phyloP scores from a whole-genome alignment of 2,329 filamentous ascomycete genomes.

The Neopestalotiopsis clavispora region DNA sequence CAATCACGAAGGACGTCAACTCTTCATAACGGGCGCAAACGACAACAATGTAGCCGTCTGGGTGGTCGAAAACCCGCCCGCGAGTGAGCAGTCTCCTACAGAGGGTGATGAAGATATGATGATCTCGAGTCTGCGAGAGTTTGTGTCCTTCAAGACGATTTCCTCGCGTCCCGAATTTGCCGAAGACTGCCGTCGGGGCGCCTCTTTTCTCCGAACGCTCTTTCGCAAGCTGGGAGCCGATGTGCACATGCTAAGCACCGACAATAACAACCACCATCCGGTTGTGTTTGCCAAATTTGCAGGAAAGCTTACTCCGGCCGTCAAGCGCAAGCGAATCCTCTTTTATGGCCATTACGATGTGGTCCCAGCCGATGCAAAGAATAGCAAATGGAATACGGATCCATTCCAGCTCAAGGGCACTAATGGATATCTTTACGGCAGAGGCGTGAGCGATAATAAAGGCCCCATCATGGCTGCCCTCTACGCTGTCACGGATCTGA shows the following conservation, averaged over 20 bases:
- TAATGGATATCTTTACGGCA: slow-evolving; percentile 92
- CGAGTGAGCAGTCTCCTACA: slow-evolving; percentile 37
- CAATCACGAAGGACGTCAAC: slow-evolving; percentile 70
- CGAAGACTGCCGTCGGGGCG: slow-evolving; percentile 90
- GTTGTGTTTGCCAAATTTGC: slow-evolving; percentile 91
- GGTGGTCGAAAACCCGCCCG: slow-evolving; percentile 65
- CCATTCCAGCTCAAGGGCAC: slow-evolving; percentile 89
- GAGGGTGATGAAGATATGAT: slow-evolving; percentile 58
- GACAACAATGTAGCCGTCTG: slow-evolving; percentile 89
- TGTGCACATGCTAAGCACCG: slow-evolving; percentile 87
- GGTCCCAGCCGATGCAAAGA: slow-evolving; percentile 83
- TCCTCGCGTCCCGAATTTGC: slow-evolving; percentile 86
- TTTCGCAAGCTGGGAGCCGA: slow-evolving; percentile 92
- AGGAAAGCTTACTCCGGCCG: slow-evolving; percentile 70
- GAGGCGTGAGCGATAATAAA: slow-evolving; percentile 98
- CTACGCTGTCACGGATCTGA: slow-evolving; percentile 89
- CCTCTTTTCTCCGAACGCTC: slow-evolving; percentile 85
- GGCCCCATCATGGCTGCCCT: slow-evolving; percentile 93
- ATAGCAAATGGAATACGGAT: slow-evolving; percentile 82
- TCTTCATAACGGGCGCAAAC: slow-evolving; percentile 94
- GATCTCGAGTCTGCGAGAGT: slow-evolving; percentile 77
- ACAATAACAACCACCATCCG: slow-evolving; percentile 76
- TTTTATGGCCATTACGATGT: slow-evolving; percentile 99
- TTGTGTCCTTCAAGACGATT: slow-evolving; percentile 90
- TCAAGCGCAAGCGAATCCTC: slow-evolving; percentile 80